These are phyloP conservation scores for Malus hybrid DNA, from an alignment of 331 rosid species.

Conservation along the genomic window DNA sequence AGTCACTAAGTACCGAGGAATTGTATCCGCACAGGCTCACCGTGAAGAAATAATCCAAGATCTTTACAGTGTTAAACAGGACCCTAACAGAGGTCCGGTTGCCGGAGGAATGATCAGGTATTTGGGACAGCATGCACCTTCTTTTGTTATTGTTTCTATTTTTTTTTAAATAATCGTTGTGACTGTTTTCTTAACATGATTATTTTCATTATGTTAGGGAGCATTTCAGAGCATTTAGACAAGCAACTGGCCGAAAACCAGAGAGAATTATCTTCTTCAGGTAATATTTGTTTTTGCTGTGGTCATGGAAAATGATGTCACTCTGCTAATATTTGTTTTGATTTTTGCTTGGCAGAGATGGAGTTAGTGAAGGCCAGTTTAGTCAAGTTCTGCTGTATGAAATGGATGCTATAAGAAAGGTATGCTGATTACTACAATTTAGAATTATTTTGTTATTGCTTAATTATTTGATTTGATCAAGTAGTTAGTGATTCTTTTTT, in stretches of 20 bases:
- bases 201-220: constrained; percentile 43
- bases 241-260: constrained; percentile 32
- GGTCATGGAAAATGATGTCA: neutral
- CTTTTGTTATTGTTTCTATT: neutral
- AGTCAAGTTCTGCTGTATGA: constrained; percentile 72
- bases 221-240: constrained; percentile 33
- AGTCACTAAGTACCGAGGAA: constrained; percentile 51
- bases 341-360: constrained; percentile 49
- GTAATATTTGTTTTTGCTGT: constrained; percentile 13
- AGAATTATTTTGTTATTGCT: neutral
- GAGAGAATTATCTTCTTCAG: constrained; percentile 73
- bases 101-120: constrained; percentile 71
- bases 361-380: constrained; percentile 83
- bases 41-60: constrained; percentile 69
- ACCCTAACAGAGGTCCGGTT: constrained; percentile 29
- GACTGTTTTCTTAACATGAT: neutral
- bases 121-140: neutral
- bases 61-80: constrained; percentile 22
- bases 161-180: neutral
- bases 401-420: constrained; percentile 80
- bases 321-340: neutral
- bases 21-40: constrained; percentile 60
- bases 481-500: neutral
- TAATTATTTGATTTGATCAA: neutral
- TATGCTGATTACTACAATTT: constrained; percentile 1